Evolutionary conservation across 192 early-diverging fungal genomes (phyloP).

Genomic region (Diversispora eburnea): DNA sequence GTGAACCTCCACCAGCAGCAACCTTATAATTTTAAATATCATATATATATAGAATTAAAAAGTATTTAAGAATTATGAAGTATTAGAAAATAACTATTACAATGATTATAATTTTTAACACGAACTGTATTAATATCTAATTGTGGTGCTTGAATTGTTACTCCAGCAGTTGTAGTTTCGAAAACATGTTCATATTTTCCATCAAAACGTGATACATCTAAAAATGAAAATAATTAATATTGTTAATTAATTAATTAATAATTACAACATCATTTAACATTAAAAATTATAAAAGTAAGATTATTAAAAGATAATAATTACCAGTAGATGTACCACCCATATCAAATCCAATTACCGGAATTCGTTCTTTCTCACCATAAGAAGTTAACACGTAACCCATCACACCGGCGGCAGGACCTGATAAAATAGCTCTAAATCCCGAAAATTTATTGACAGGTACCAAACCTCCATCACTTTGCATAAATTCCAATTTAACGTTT

Average conservation of each 20-base stretch:
- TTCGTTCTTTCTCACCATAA: conserved; percentile 41
- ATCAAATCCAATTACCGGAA: conserved; percentile 91
- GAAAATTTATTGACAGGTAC: conserved; percentile 81
- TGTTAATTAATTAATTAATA: neutral
- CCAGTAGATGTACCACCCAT: conserved; percentile 87
- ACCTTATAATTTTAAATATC: conserved; percentile 33
- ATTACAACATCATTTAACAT: neutral
- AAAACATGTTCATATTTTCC: conserved; percentile 90
- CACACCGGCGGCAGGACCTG: conserved; percentile 93
- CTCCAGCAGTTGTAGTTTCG: conserved; percentile 87
- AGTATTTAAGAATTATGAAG: neutral
- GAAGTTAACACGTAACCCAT: conserved; percentile 63
- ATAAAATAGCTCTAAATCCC: conserved; percentile 88
- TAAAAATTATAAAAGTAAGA: neutral
- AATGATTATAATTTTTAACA: neutral
- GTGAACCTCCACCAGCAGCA: conserved; percentile 93
- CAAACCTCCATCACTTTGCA: conserved; percentile 96
- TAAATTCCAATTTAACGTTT: conserved; percentile 75
- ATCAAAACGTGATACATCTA: conserved; percentile 89
- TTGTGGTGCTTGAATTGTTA: conserved; percentile 94
- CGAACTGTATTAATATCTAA: conserved; percentile 85
- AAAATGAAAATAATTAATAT: conserved; percentile 17
- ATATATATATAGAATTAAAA: no score
- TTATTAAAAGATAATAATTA: neutral
- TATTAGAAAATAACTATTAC: neutral